Percentiles rank a stretch among this genome's conserved stretches.
These are phyloP conservation scores for Ceratocystis huliohia DNA, from an alignment of 2,329 filamentous ascomycete species.

Conservation along the genomic window DNA sequence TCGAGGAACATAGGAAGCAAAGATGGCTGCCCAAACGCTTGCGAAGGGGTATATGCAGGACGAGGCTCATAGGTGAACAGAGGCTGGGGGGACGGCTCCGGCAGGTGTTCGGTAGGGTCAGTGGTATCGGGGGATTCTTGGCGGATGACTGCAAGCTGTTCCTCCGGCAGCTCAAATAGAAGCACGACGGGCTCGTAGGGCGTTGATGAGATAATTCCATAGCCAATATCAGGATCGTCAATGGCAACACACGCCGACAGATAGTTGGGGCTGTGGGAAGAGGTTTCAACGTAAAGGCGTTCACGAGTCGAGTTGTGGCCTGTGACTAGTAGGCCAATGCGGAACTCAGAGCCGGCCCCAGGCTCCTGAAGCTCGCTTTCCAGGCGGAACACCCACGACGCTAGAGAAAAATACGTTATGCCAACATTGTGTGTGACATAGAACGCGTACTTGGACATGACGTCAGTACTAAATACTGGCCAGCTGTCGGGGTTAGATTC, in stretches of 20 bases:
- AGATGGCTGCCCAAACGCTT: conserved; percentile 45
- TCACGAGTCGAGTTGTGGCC: conserved; percentile 45
- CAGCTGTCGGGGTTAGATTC: conserved; percentile 46
- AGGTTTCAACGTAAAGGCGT: conserved; percentile 42
- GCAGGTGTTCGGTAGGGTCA: conserved; percentile 5
- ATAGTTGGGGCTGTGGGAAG: conserved; percentile 35
- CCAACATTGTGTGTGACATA: conserved; percentile 49
- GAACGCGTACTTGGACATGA: conserved; percentile 49
- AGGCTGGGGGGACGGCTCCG: conserved; percentile 27
- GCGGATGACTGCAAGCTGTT: conserved; percentile 29
- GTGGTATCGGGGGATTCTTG: conserved; percentile 15
- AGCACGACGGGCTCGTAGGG: conserved; percentile 45
- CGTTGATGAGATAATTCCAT: conserved; percentile 49
- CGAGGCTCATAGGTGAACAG: conserved; percentile 49
- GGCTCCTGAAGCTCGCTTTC: conserved; percentile 47
- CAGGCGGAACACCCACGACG: conserved; percentile 51
- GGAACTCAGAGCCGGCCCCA: conserved; percentile 47
- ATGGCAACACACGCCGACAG: conserved; percentile 43
- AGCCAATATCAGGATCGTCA: conserved; percentile 50
- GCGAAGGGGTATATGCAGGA: conserved; percentile 51
- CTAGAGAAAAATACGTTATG: conserved; percentile 47
- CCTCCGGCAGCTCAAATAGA: conserved; percentile 47
- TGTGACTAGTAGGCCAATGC: conserved; percentile 47
- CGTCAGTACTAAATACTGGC: conserved; percentile 51
- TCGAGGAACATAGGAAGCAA: conserved; percentile 44